Evolutionary conservation across 305 asterid species (phyloP), one percentile per base, ranked within the genome.

Genomic region (Andrographis paniculata): DNA sequence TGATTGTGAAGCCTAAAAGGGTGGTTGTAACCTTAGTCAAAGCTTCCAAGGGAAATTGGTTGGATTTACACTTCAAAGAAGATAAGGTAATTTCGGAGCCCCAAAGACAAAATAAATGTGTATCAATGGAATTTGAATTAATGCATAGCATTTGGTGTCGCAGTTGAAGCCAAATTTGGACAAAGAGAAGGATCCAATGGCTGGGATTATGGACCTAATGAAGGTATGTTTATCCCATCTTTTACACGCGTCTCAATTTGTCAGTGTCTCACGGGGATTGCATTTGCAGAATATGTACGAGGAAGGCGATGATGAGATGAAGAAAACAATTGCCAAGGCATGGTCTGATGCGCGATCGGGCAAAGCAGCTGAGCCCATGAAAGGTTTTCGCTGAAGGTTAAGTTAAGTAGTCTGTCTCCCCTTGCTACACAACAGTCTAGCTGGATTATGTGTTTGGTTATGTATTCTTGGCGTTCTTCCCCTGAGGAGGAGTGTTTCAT

Each of bases 191-290:
- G 96, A 87, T 65, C 96, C 95, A 11, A 87, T 87, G 96, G 85
- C 93, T 37, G 95, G 96, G 42, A 80, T 87, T 50, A 87, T 87
- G 96, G 95, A 67, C 60, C 46, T 87, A 71, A 87, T 85, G 95
- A 85, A 85, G 95, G 95, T 82, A 69, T n/a, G 12, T 5, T 6
- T 33, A 33, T 33, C 23, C 37, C 8, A 48, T 14, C 1, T 39
- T 43, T 14, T 1, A 6, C 1, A 11, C 12, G 14, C 2, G 2
- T 11, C 13, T 13, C 10, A 27, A 33, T 13, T 24, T 8, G 8
- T 3, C 30, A 4, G 8, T 24, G 30, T 3, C 30, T 24, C 6
- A 24, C 10, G 1, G 45, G 20, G 44, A 54, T 24, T n/a, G n/a
- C 17, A 16, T 49, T 30, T 63, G 59, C 77, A 81, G 93, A 84